phyloP scores from a whole-genome alignment of 2,329 filamentous ascomycete genomes.

The Arthrobotrys sphaeroides region DNA sequence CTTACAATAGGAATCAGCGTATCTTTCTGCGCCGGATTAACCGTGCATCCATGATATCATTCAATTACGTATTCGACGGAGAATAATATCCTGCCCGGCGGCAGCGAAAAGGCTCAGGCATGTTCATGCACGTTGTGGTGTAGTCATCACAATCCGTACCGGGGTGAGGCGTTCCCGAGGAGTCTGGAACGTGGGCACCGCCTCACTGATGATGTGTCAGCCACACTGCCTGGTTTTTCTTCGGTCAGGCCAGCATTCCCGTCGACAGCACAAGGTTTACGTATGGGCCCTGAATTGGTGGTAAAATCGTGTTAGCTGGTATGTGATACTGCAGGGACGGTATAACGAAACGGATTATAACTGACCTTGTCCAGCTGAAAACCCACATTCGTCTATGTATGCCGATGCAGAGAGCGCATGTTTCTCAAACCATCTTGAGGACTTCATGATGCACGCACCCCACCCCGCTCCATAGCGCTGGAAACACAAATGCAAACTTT shows the following conservation, averaged over 20 bases:
- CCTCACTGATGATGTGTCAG: constrained; percentile 42
- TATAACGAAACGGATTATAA: constrained; percentile 19
- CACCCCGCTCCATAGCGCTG: background rate
- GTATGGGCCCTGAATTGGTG: background rate
- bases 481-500: constrained; percentile 14
- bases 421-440: constrained; percentile 11
- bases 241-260: constrained; percentile 7
- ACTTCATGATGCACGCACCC: constrained; percentile 1
- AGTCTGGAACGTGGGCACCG: constrained; percentile 48
- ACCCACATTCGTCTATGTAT: constrained; percentile 18
- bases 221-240: constrained; percentile 14
- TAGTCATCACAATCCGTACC: constrained; percentile 24
- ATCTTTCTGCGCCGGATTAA: background rate
- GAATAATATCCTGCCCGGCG: background rate
- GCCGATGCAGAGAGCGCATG: constrained; percentile 23
- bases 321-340: constrained; percentile 7
- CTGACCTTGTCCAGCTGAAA: constrained; percentile 50
- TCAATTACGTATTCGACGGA: background rate
- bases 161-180: constrained; percentile 34
- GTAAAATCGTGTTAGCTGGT: background rate
- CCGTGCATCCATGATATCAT: constrained; percentile 10
- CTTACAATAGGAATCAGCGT: background rate
- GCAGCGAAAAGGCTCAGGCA: background rate
- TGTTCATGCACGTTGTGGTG: constrained; percentile 19
- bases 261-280: background rate